Conservation (phyloP, 2,329 filamentous ascomycete genomes). For the Diplocarpon mali region DNA sequence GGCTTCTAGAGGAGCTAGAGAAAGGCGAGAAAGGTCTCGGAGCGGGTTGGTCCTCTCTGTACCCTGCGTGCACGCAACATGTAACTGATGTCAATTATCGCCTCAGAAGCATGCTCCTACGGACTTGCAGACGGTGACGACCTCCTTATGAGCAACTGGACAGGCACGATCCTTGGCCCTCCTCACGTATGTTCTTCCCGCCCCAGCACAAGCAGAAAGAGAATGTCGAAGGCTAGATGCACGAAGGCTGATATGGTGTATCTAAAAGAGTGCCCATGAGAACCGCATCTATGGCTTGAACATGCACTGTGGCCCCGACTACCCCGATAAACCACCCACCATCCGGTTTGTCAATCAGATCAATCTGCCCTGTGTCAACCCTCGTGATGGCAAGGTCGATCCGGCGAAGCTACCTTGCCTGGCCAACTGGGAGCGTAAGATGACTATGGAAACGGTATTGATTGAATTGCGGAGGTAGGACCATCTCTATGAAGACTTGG, state of each 20-base stretch:
- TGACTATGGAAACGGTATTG: slow-evolving; percentile 89
- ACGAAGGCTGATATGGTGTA: not conserved
- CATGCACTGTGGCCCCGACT: slow-evolving; percentile 84
- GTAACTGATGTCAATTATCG: slow-evolving; percentile 8
- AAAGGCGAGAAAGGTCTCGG: slow-evolving; percentile 97
- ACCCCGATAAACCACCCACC: slow-evolving; percentile 79
- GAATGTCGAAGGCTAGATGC: not conserved
- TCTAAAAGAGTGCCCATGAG: slow-evolving; percentile 74
- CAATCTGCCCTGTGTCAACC: slow-evolving; percentile 91
- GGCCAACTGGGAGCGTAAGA: slow-evolving; percentile 81
- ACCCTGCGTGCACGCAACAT: not conserved
- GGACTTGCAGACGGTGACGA: slow-evolving; percentile 91
- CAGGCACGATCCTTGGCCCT: slow-evolving; percentile 91
- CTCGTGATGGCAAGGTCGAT: slow-evolving; percentile 68
- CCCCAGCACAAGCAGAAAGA: not conserved
- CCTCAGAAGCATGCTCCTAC: slow-evolving; percentile 85
- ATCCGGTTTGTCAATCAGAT: slow-evolving; percentile 91
- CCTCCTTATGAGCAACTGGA: slow-evolving; percentile 96
- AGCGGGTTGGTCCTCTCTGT: slow-evolving; percentile 53
- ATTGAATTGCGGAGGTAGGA: slow-evolving; percentile 70
- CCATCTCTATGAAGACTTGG: not conserved
- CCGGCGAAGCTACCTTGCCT: slow-evolving; percentile 74
- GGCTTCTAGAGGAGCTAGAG: slow-evolving; percentile 92
- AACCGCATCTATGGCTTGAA: slow-evolving; percentile 98
- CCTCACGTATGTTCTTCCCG: slow-evolving; percentile 63